Conservation (phyloP, 2,329 filamentous ascomycete species). For the Thelonectria discophora region DNA sequence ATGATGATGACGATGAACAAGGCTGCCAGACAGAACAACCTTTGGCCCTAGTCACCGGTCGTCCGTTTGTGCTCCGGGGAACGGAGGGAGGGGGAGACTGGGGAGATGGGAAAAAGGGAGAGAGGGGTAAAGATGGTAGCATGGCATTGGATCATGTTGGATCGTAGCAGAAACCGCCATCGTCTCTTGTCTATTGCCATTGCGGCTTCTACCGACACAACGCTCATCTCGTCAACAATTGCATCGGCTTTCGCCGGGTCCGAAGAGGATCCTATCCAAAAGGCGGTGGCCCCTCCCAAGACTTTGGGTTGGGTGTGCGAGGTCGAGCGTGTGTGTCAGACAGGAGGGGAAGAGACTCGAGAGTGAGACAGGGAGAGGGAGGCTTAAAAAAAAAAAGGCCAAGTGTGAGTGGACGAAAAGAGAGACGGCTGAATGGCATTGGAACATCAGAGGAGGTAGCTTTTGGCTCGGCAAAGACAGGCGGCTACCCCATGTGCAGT, state of each 20-base stretch:
- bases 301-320: slow-evolving; percentile 11
- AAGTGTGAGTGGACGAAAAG: slow-evolving; percentile 7
- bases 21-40: slow-evolving; percentile 14
- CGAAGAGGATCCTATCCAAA: not conserved
- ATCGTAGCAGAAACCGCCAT: not conserved
- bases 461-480: not conserved
- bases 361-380: slow-evolving; percentile 1
- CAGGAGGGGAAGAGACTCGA: slow-evolving; percentile 11
- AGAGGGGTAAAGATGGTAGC: slow-evolving; percentile 9
- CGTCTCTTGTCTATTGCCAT: not conserved
- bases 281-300: slow-evolving; percentile 7
- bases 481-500: slow-evolving; percentile 21
- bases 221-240: slow-evolving; percentile 18
- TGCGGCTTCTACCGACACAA: slow-evolving; percentile 29
- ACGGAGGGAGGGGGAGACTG: not conserved
- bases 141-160: not conserved
- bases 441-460: slow-evolving; percentile 8
- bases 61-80: slow-evolving; percentile 9
- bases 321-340: not conserved
- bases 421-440: slow-evolving; percentile 10
- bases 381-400: slow-evolving; percentile 3
- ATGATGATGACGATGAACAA: slow-evolving; percentile 31
- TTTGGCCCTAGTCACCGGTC: slow-evolving; percentile 8
- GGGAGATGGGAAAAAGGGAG: not conserved
- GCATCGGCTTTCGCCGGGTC: slow-evolving; percentile 18